phyloP scores from a whole-genome alignment of 805 yeast species.

The Myxozyma vanderwaltii region DNA sequence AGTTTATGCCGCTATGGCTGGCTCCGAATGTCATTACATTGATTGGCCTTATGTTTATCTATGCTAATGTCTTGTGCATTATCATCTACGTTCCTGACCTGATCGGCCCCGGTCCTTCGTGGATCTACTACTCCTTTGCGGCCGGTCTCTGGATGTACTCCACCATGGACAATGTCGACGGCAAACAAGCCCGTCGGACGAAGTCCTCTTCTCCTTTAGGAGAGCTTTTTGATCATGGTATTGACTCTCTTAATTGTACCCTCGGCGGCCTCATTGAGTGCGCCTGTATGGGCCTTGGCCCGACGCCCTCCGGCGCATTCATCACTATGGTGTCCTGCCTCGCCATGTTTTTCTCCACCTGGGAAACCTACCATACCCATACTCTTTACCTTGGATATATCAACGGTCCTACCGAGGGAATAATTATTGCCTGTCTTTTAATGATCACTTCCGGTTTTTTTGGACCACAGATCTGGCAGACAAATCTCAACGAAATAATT shows the following conservation, averaged over 20 bases:
- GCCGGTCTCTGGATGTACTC: conserved; percentile 85
- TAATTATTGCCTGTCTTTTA: conserved; percentile 60
- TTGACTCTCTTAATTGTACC: conserved; percentile 74
- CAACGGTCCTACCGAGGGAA: conserved; percentile 97
- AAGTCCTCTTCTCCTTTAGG: conserved; percentile 95
- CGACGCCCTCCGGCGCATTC: conserved; percentile 72
- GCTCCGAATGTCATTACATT: conserved; percentile 93
- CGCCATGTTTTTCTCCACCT: conserved; percentile 44
- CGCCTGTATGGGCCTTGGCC: conserved; percentile 77
- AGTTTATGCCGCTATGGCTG: conserved; percentile 82
- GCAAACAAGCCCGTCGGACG: conserved; percentile 87
- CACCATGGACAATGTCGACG: conserved; percentile 97
- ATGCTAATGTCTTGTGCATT: conserved; percentile 62
- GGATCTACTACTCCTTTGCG: conserved; percentile 80
- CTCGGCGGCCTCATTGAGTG: conserved; percentile 73
- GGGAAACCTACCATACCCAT: conserved; percentile 37
- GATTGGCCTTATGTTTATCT: conserved; percentile 71
- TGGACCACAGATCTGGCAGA: conserved; percentile 72
- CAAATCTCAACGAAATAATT: conserved; percentile 45
- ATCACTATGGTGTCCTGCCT: conserved; percentile 73
- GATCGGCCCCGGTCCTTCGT: conserved; percentile 59
- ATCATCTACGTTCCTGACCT: conserved; percentile 74
- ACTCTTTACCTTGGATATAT: conserved; percentile 75
- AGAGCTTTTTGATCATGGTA: conserved; percentile 91
- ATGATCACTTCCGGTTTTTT: conserved; percentile 65